Conservation (phyloP, 441 rosid species). For the Dalechampia spathulata region DNA sequence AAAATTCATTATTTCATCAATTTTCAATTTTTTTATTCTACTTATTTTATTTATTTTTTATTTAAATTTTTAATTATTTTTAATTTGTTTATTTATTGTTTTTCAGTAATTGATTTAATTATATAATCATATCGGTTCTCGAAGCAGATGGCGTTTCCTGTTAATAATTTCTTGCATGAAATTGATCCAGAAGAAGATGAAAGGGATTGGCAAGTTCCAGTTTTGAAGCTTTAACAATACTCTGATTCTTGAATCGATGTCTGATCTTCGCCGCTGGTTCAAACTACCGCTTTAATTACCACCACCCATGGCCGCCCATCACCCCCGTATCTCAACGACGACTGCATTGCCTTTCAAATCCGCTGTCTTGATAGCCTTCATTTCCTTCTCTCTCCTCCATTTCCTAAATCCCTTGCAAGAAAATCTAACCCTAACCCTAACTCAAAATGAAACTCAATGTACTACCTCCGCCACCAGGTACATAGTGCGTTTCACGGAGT, state of each 20-base stretch:
- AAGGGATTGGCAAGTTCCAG: too few relatives aligned
- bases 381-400: slow-evolving; percentile 39
- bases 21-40: too few relatives aligned
- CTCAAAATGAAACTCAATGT: background rate
- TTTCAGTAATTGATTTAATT: too few relatives aligned
- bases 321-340: background rate
- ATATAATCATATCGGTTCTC: too few relatives aligned
- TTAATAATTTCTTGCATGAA: too few relatives aligned
- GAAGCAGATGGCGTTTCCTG: too few relatives aligned
- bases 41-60: too few relatives aligned
- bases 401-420: slow-evolving; percentile 20
- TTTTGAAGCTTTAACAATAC: too few relatives aligned
- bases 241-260: slow-evolving; percentile 14
- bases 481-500: slow-evolving; percentile 76
- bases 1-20: too few relatives aligned
- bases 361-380: slow-evolving; percentile 27
- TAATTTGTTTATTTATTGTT: too few relatives aligned
- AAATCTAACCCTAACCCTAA: slow-evolving; percentile 21
- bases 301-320: slow-evolving; percentile 24
- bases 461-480: slow-evolving; percentile 25
- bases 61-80: too few relatives aligned
- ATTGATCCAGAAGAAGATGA: too few relatives aligned
- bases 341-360: slow-evolving; percentile 22
- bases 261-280: slow-evolving; percentile 42
- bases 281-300: slow-evolving; percentile 6